phyloP scores from a whole-genome alignment of 2,329 filamentous ascomycete species.

The Talaromyces islandicus region DNA sequence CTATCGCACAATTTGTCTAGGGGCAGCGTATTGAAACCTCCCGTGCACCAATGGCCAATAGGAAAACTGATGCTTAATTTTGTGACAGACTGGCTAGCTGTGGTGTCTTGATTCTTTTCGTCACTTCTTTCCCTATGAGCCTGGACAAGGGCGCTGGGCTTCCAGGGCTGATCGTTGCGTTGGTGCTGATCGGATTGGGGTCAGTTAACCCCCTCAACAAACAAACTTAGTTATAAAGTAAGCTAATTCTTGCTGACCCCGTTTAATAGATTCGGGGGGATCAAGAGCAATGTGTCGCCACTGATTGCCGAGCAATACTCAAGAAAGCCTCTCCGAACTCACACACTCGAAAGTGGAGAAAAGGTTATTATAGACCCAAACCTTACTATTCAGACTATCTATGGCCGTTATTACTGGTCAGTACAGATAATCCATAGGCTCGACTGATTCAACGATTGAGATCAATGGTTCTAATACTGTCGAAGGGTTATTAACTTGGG shows the following conservation, averaged over 20 bases:
- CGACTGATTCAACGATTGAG: constrained; percentile 55
- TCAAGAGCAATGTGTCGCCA: constrained; percentile 70
- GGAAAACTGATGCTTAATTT: background rate
- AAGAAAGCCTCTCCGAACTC: constrained; percentile 52
- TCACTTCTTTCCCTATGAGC: background rate
- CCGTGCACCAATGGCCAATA: background rate
- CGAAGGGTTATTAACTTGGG: background rate
- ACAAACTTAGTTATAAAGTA: background rate
- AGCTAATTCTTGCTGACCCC: background rate
- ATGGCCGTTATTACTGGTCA: constrained; percentile 57
- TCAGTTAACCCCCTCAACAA: background rate
- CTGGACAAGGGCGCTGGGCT: background rate
- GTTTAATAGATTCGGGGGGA: background rate
- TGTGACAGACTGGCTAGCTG: background rate
- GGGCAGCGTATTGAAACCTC: background rate
- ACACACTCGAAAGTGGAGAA: constrained; percentile 52
- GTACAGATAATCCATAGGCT: constrained; percentile 65
- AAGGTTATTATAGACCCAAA: constrained; percentile 67
- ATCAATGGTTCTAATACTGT: constrained; percentile 47
- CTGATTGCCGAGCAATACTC: constrained; percentile 66
- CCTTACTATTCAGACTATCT: constrained; percentile 63
- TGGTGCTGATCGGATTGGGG: constrained; percentile 1
- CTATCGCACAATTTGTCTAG: background rate
- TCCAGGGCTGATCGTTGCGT: background rate
- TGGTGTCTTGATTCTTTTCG: background rate